Percentiles rank a stretch among this genome's conserved stretches.
Evolutionary conservation across 139 green algal species (phyloP).

Genomic region (Chlorella sp.): DNA sequence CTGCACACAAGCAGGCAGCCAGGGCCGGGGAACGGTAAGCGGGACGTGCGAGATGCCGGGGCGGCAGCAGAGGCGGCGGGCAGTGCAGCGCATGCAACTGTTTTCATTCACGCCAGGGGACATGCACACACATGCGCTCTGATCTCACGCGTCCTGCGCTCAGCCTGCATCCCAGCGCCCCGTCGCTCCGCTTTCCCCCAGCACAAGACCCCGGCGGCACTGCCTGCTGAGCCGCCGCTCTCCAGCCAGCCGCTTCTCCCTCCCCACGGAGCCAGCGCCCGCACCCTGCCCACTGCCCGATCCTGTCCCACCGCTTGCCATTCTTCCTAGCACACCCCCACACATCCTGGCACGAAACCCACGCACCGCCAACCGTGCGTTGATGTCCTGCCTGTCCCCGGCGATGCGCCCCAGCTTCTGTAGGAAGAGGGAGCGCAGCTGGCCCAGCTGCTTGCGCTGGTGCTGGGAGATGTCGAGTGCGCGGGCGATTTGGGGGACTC

Average conservation of each 20-base stretch:
- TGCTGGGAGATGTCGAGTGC: conserved; percentile 35
- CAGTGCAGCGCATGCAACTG: neutral
- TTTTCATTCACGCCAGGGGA: neutral
- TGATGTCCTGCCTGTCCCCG: conserved; percentile 31
- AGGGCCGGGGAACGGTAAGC: no score
- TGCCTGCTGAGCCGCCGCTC: no score
- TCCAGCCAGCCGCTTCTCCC: neutral
- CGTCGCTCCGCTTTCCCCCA: no score
- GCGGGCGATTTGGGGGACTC: conserved; percentile 33
- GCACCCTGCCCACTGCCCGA: no score
- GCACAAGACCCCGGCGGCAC: no score
- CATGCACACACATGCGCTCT: neutral
- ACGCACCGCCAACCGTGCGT: conserved; percentile 15
- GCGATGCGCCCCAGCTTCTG: conserved; percentile 41
- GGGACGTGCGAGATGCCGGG: neutral
- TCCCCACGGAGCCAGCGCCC: no score
- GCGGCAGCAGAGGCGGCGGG: neutral
- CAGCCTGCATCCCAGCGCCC: no score
- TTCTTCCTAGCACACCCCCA: neutral
- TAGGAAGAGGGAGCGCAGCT: conserved; percentile 52
- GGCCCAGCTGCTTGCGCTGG: conserved; percentile 46
- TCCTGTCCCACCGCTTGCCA: no score
- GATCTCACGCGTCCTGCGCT: no score
- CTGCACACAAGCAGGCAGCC: neutral
- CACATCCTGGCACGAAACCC: neutral